Conservation (phyloP, 1,139 yeast genomes). For the Magnusiomyces suaveolens region DNA sequence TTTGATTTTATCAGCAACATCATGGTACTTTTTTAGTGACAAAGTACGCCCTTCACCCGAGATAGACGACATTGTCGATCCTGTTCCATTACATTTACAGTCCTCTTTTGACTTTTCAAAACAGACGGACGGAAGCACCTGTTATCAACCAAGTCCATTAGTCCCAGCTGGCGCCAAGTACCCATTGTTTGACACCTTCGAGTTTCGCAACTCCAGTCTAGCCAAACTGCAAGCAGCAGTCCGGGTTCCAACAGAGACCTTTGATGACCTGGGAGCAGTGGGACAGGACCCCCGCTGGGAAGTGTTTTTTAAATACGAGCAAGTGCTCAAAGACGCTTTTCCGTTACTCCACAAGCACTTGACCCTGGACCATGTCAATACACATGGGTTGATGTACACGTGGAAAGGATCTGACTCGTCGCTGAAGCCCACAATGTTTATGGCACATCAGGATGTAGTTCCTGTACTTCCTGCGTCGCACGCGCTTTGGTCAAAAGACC, state of each 20-base stretch:
- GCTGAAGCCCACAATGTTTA: constrained; percentile 55
- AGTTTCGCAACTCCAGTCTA: constrained; percentile 8
- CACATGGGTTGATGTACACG: constrained; percentile 54
- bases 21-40: too few species aligned
- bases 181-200: constrained; percentile 7
- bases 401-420: constrained; percentile 50
- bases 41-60: too few species aligned
- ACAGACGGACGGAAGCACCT: too few species aligned
- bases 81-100: too few species aligned
- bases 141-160: background rate
- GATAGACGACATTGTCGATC: too few species aligned
- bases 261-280: constrained; percentile 42
- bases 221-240: constrained; percentile 39
- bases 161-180: background rate
- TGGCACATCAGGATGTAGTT: constrained; percentile 79
- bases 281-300: constrained; percentile 33
- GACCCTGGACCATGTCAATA: constrained; percentile 49
- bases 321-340: constrained; percentile 46
- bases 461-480: constrained; percentile 59
- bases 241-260: constrained; percentile 52
- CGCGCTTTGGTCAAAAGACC: constrained; percentile 57
- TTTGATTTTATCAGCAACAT: too few species aligned
- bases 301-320: constrained; percentile 45
- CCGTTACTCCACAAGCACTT: constrained; percentile 47
- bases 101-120: too few species aligned